Base-by-base conservation (phyloP, 257 asterid species). In the Linaria vulgaris region DNA sequence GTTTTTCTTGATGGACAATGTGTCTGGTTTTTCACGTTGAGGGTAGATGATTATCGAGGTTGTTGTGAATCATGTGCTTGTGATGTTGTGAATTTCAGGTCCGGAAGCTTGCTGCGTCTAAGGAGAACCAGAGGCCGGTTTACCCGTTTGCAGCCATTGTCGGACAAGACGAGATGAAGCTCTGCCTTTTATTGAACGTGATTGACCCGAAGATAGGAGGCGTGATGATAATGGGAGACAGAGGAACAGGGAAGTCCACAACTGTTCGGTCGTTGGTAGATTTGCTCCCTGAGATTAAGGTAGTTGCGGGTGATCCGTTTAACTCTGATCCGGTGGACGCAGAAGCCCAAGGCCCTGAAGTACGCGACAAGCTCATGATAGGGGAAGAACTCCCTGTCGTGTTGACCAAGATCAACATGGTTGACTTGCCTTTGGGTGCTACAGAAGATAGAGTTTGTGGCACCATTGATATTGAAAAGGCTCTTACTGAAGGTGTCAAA, bases 201-300 rank as follows among this genome's bases (percentile, higher is more conserved):
- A 87, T 94, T 22, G 99, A 94, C 60, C 96, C 97, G 3, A 90
- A 94, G 69, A 94, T 94, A n/a, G 97, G 99, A 53, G 96, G 97
- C 10, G 99, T 94, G 37, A 94, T 94, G 97, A 94, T 94, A 51
- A 90, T 94, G 99, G 95, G 97, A 6, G 96, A 94, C 53, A 78
- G 99, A 50, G 97, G 99, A 63, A 94, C 99, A 0, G 97, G 99
- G 59, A 94, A 94, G 62, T 94, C 99, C 34, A 94, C 99, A 0
- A 74, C 96, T 1, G 96, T 94, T 41, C 75, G 99, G 49, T 89
- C 97, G 6, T 75, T 94, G 63, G 84, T 80, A 1, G 97, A 94
- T 71, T 78, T 94, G 56, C 99, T 94, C 55, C 99, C 99, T 0
- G 87, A 85, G 63, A 94, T 94, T 61, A 45, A 56, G 69, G 96